phyloP scores from a whole-genome alignment of 331 rosid species.

The Acacia concinna region DNA sequence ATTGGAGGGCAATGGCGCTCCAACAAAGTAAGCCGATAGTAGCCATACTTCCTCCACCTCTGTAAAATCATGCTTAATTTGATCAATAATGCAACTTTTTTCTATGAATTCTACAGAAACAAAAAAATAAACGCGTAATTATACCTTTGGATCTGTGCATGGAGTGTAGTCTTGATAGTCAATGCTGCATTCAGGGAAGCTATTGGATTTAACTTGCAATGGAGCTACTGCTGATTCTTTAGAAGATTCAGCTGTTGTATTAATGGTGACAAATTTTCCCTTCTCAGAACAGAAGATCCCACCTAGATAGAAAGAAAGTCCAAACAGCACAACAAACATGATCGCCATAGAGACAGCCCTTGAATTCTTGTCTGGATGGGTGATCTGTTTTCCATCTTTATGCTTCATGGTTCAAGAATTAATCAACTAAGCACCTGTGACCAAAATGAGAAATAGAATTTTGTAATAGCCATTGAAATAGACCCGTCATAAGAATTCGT shows the following conservation, averaged over 20 bases:
- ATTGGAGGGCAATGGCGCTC: conserved; percentile 96
- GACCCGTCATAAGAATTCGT: neutral
- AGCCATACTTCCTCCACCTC: conserved; percentile 90
- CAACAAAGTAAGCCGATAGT: conserved; percentile 71
- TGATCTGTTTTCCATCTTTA: conserved; percentile 72
- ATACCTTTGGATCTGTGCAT: conserved; percentile 97
- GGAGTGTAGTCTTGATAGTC: conserved; percentile 98
- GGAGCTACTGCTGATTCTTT: conserved; percentile 48
- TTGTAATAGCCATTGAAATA: conserved; percentile 28
- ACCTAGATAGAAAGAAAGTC: conserved; percentile 91
- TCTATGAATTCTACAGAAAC: neutral
- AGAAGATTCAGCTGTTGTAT: conserved; percentile 44
- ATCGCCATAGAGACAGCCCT: conserved; percentile 61
- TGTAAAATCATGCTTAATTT: conserved; percentile 42
- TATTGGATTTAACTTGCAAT: conserved; percentile 48
- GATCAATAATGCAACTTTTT: conserved; percentile 7
- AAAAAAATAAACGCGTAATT: neutral
- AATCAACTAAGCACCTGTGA: conserved; percentile 47
- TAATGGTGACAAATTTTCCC: conserved; percentile 37
- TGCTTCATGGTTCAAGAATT: conserved; percentile 56
- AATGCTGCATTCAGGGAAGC: conserved; percentile 66
- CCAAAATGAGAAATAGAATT: neutral
- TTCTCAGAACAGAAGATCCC: conserved; percentile 85
- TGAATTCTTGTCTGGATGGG: conserved; percentile 51
- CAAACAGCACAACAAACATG: conserved; percentile 67